Conservation (phyloP, 208 protist genomes). For the Leishmania aethiopica region DNA sequence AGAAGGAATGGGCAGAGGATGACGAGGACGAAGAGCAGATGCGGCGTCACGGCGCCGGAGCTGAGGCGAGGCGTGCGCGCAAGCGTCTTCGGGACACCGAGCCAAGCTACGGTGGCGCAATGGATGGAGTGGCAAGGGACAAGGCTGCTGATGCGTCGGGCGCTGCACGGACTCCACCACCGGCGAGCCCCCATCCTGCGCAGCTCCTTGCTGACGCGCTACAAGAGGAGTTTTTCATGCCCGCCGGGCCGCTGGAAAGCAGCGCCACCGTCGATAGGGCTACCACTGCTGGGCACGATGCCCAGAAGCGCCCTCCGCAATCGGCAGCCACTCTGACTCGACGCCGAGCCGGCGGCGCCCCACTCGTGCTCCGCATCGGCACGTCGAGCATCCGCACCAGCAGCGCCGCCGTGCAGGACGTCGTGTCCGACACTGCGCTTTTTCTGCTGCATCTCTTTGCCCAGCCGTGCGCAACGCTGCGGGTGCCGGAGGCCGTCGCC, state of each 20-base stretch:
- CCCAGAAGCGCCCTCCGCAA: not conserved
- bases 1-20: not conserved
- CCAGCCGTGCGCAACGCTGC: constrained; percentile 62
- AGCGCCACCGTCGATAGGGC: not conserved
- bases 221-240: constrained; percentile 23
- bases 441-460: constrained; percentile 73
- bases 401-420: constrained; percentile 37
- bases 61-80: not conserved
- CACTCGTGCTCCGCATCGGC: constrained; percentile 24
- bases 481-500: constrained; percentile 29
- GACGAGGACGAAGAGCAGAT: not conserved
- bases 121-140: not conserved
- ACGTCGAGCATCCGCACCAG: constrained; percentile 16
- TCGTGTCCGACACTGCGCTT: constrained; percentile 54
- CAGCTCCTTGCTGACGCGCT: constrained; percentile 14
- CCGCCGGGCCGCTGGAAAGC: constrained; percentile 1
- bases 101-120: not conserved
- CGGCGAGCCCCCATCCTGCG: constrained; percentile 2
- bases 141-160: not conserved
- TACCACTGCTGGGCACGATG: not conserved
- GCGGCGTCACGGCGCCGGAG: not conserved
- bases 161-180: not conserved
- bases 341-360: constrained; percentile 6
- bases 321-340: not conserved
- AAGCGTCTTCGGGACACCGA: not conserved